phyloP scores from a whole-genome alignment of 1,284 basidiomycete species.

The Moesziomyces sp. region DNA sequence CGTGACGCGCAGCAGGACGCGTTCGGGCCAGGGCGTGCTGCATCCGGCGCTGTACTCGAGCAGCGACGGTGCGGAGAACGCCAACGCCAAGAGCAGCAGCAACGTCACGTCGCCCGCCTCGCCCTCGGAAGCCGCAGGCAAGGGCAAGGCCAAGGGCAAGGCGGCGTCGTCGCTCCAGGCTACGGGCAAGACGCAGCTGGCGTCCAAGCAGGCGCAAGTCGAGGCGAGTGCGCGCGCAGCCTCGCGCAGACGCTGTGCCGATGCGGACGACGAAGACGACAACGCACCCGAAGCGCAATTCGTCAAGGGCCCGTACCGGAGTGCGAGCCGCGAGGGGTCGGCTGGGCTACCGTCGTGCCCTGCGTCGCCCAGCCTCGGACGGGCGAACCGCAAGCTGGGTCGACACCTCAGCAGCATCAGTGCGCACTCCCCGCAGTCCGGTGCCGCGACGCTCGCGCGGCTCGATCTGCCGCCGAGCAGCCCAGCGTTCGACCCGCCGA shows the following conservation, averaged over 20 bases:
- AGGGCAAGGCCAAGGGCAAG: conserved; percentile 12
- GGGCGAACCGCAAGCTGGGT: conserved; percentile 27
- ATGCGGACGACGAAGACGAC: conserved; percentile 26
- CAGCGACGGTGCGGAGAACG: conserved; percentile 28
- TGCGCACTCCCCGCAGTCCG: conserved; percentile 11
- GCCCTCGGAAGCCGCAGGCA: conserved; percentile 27
- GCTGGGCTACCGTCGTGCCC: conserved; percentile 36
- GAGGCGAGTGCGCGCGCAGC: conserved; percentile 6
- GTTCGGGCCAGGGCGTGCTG: conserved; percentile 30
- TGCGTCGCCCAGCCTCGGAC: conserved; percentile 27
- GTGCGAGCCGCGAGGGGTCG: conserved; percentile 26
- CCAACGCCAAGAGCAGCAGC: conserved; percentile 38
- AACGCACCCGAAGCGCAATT: conserved; percentile 24
- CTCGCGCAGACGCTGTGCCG: conserved; percentile 4
- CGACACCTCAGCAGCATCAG: conserved; percentile 30
- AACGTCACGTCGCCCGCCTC: conserved; percentile 53
- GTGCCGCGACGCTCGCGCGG: conserved; percentile 26
- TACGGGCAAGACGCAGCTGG: conserved; percentile 15
- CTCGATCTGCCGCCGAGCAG: conserved; percentile 44
- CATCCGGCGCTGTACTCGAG: conserved; percentile 50
- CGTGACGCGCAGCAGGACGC: conserved; percentile 49
- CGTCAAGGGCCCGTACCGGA: conserved; percentile 37
- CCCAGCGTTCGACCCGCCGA: conserved; percentile 43
- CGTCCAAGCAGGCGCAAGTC: conserved; percentile 15
- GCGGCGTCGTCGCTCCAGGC: conserved; percentile 15